Evolutionary conservation across 768 basidiomycete species (phyloP), one percentile per base, ranked within the genome.

Genomic region (Pleurotus giganteus): DNA sequence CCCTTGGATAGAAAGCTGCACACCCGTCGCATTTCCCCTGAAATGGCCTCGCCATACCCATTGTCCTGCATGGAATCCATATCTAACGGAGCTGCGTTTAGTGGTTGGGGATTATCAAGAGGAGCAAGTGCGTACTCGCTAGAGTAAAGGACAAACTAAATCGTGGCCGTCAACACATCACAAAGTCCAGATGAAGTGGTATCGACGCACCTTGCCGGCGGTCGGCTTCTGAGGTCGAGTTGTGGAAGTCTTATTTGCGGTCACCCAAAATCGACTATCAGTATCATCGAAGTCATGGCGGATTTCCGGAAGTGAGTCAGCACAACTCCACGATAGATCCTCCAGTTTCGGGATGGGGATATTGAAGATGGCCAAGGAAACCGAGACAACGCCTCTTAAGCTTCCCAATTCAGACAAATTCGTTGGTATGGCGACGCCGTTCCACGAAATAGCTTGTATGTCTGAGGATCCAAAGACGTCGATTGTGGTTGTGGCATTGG

Each of bases 281-380:
- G 73, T 69, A 62, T 89, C 88, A 50, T 81, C 77, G 61, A 78
- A 89, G n/a, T 57, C 64, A 0, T 60, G 34, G 26, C 65, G 62
- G 7, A 85, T 69, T 69, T 89, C 88, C 0, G 88, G 88, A 32
- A 89, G 65, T 55, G 81, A 82, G 59, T 86, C 75, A 23, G 74
- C 71, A 63, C 80, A 87, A 53, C 68, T 79, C 88, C 88, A 89
- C 15, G 71, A 63, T 11, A 71, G 56, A 3, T 65, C 55, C 3
- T 62, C 64, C 53, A 88, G 63, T 37, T 58, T 66, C 11, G 83
- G 82, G 8, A 71, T 61, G 2, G 53, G 58, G 21, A 76, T 65
- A 6, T 56, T 27, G 7, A 55, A 43, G 1, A 71, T 63, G 28
- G 62, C 52, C 54, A 58, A 58, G 6, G 86, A 66, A 34, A 73